Base-by-base conservation (phyloP, 371 early-diverging fungal species). In the Mortierella sp. region DNA sequence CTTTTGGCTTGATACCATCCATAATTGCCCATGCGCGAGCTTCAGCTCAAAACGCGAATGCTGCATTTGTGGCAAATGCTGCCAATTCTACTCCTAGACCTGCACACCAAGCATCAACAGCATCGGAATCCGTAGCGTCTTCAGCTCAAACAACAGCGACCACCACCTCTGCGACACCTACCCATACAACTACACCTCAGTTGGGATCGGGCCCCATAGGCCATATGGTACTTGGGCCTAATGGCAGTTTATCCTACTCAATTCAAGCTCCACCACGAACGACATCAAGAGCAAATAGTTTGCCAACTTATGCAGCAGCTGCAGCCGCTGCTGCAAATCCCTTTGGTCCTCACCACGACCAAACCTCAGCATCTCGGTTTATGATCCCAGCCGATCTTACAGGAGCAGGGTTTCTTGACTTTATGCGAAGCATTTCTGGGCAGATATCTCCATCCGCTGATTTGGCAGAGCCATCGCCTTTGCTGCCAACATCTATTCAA, bases 1-100 rank as follows among this genome's bases (percentile, higher is more conserved):
- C 76, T 1, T 9, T 61, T 34, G 70, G 70, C n/a, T 26, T 76
- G 45, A 53, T 71, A n/a, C 71, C 71, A 8, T 71, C 76, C 9
- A 43, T 76, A 31, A 45, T 71, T 67, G 76, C 76, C 8, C 76
- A 76, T 64, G 76, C 76, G 8, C 51, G 76, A 17, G 76, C 71
- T 19, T 62, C 70, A 13, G 71, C 76, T 7, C 70, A 64, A 37
- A 55, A n/a, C n/a, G 59, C 64, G 32, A 35, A 56, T 3, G 76
- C 75, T 12, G 61, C 59, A 6, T 19, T 63, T 8, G 34, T 69
- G n/a, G 54, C 72, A 9, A 35, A 66, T 7, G 29, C 60, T 12
- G 32, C 58, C 29, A 61, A 54, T 17, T n/a, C 53, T 22, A 26
- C 54, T 9, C 13, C 63, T 29, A 62, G 45, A 5, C 26, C 68